Evolutionary conservation across 495 filamentous ascomycete genomes (phyloP), one percentile per base, ranked within the genome.

Genomic region (Neohortaea acidophila): DNA sequence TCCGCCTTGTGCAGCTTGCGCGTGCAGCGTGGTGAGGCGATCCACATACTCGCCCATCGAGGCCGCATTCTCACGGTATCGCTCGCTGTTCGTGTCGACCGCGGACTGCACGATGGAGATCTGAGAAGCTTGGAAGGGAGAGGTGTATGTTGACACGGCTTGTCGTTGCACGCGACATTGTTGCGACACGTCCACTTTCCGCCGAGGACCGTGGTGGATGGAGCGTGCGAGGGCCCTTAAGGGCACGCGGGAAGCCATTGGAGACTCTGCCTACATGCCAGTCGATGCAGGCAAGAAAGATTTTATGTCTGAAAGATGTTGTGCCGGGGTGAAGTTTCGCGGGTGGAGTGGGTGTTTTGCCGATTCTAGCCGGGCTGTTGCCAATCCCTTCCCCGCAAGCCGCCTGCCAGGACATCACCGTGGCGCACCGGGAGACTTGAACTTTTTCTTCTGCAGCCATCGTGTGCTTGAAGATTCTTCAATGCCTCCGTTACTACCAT

Each of bases 1-100:
- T 0, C 91, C 89, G 19, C 89, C 89, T 44, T 70, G 63, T 18
- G 78, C 69, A 30, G 83, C 79, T 42, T 65, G 72, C 15, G 59
- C 56, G 31, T 92, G 86, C 36, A 96, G 65, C 30, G 58, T 62
- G 41, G 72, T 68, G 53, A 94, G 66, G 1, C 63, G 63, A 26
- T 66, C 57, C 44, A 79, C 72, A 24, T 84, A 67, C 47, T 80
- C 72, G 35, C 65, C 64, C 82, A 93, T 91, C 39, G 83, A 74
- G 37, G 62, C 55, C 49, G 68, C 70, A 67, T 97, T 96, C 45
- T 92, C 79, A 44, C 67, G 69, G 65, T 79, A 96, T 38, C 85
- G 81, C 14, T 70, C 56, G 4, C 81, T 84, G 4, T 70, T 69
- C 0, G 78, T 69, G 55, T 96, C 89, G 27, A 94, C 69, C 29